Percentiles rank a stretch among this genome's conserved stretches.
phyloP scores from a whole-genome alignment of 73 alveolate genomes.

The Uronychia binucleata region DNA sequence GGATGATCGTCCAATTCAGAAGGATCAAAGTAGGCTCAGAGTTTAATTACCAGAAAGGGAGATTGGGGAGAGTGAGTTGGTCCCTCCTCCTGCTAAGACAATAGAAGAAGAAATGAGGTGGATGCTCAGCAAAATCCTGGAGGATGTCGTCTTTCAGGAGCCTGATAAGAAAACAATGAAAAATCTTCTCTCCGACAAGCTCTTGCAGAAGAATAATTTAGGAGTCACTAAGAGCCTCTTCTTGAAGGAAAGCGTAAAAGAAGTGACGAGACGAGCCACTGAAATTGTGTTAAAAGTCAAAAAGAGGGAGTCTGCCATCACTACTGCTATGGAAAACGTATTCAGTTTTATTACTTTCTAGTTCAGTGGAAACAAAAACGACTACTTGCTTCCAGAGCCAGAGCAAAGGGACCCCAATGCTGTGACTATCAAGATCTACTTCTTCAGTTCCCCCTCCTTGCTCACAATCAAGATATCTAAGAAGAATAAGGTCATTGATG shows the following conservation, averaged over 20 bases:
- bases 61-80: no score
- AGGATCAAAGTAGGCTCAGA: neutral
- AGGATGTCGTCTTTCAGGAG: neutral
- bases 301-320: neutral
- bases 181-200: neutral
- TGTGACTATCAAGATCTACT: neutral
- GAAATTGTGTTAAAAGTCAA: neutral
- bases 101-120: neutral
- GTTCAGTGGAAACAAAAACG: neutral
- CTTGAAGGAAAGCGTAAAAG: neutral
- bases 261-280: neutral
- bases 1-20: neutral
- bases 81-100: neutral
- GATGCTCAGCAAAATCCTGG: neutral
- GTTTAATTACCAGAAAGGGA: neutral
- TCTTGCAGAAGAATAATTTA: neutral
- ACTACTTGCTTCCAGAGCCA: slow-evolving; percentile 2
- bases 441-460: neutral
- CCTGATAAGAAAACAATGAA: neutral
- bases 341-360: neutral
- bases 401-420: neutral
- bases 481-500: slow-evolving; percentile 34
- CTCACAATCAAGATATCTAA: slow-evolving; percentile 3
- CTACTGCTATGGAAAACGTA: neutral
- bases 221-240: neutral